These are phyloP conservation scores for Suhomyces maxii DNA, from an alignment of 1,139 yeast genomes.

Conservation along the genomic window DNA sequence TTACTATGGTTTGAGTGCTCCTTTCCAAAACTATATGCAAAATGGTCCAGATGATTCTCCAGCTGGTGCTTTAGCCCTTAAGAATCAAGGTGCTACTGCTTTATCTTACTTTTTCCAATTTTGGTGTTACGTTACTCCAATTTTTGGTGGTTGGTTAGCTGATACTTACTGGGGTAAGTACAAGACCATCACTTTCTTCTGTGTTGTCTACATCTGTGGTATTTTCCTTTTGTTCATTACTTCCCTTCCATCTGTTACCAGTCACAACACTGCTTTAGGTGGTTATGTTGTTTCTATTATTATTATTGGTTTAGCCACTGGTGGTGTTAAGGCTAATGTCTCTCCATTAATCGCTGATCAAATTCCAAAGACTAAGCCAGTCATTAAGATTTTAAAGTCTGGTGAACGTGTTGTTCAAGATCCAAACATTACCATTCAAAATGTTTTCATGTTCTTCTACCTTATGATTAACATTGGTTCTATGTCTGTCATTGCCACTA, in stretches of 20 bases:
- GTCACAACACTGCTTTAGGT: conserved; percentile 47
- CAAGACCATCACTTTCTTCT: conserved; percentile 63
- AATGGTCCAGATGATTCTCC: conserved; percentile 45
- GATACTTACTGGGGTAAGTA: conserved; percentile 76
- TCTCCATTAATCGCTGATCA: conserved; percentile 82
- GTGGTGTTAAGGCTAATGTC: conserved; percentile 79
- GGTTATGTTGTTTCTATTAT: conserved; percentile 63
- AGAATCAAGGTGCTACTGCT: conserved; percentile 69
- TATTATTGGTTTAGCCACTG: conserved; percentile 74
- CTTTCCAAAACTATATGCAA: conserved; percentile 80
- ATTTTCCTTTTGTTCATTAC: conserved; percentile 67
- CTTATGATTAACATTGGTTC: conserved; percentile 29
- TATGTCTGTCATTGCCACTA: conserved; percentile 27
- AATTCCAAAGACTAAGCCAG: conserved; percentile 32
- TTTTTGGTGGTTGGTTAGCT: conserved; percentile 73
- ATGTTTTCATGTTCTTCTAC: conserved; percentile 29
- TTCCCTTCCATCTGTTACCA: conserved; percentile 64
- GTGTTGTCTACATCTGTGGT: conserved; percentile 62
- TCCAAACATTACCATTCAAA: conserved; percentile 29
- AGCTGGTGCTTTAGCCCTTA: conserved; percentile 62
- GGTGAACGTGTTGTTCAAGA: conserved; percentile 28
- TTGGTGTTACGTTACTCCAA: conserved; percentile 81
- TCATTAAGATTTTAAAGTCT: conserved; percentile 24
- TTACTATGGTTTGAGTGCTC: conserved; percentile 77
- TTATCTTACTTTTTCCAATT: conserved; percentile 76